These are phyloP conservation scores for Amphirosellinia nigrospora DNA, from an alignment of 495 filamentous ascomycete species.

Conservation along the genomic window DNA sequence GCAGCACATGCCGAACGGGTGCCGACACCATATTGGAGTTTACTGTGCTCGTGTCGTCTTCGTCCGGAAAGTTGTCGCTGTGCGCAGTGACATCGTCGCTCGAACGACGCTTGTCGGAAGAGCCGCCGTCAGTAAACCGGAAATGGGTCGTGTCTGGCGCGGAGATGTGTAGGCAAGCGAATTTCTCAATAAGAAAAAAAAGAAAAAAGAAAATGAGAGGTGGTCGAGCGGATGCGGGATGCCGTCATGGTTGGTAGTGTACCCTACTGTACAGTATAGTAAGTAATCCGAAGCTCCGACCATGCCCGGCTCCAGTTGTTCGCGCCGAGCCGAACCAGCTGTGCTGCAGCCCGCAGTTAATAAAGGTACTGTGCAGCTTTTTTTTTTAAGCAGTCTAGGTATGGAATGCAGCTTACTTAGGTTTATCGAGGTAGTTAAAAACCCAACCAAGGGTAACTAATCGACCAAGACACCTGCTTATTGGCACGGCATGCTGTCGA, in stretches of 20 bases:
- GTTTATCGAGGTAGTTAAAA: too few species aligned
- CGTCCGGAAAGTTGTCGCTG: slow-evolving; percentile 21
- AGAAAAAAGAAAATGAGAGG: slow-evolving; percentile 1
- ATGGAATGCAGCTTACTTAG: too few species aligned
- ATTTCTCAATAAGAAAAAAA: not conserved
- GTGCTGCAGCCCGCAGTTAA: not conserved
- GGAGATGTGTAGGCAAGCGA: not conserved
- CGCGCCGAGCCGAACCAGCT: not conserved
- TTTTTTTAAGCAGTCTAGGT: not conserved
- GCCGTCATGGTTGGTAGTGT: slow-evolving; percentile 25
- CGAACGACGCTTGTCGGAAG: slow-evolving; percentile 22
- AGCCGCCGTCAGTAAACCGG: not conserved
- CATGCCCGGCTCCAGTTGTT: not conserved
- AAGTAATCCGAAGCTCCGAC: slow-evolving; percentile 5
- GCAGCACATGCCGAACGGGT: slow-evolving; percentile 22
- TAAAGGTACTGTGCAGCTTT: not conserved
- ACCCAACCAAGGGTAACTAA: too few species aligned
- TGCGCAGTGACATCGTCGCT: slow-evolving; percentile 28
- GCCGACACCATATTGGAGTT: slow-evolving; percentile 24
- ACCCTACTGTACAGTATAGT: not conserved
- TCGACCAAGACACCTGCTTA: too few species aligned
- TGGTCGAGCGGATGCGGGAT: slow-evolving; percentile 19
- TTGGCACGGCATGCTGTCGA: too few species aligned
- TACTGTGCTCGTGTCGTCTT: slow-evolving; percentile 25
- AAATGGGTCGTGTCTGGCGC: not conserved